Base-by-base conservation (phyloP, 1,139 yeast genomes). In the Meyerozyma sp. region DNA sequence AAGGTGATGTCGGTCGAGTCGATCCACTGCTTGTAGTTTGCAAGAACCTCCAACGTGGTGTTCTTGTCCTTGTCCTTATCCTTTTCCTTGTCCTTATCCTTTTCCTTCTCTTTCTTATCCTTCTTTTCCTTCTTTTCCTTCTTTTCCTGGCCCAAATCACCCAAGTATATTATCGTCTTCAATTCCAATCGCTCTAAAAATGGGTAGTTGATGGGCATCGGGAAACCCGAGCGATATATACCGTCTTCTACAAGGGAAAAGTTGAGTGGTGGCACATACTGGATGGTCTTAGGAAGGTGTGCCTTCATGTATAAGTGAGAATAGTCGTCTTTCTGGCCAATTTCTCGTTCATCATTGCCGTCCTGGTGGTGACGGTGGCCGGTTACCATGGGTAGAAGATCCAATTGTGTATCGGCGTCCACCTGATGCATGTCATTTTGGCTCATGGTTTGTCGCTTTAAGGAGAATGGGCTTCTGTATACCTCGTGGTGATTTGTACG, bases 191-290 rank as follows among this genome's bases (percentile, higher is more conserved):
- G 84, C 53, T 81, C 79, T 23, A 93, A 70, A 55, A 87, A 93
- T 11, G 86, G 81, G 57, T 82, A 88, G 64, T 90, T 91, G 53
- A 83, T 77, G 0, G 87, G 86, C 69, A 89, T 86, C 3, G 98
- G 98, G 57, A 90, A 95, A 3, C 98, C 98, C 2, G 95, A 84
- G 30, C 98, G 70, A 61, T 90, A 93, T 14, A 93, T 79, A 5
- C 88, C 82, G 47, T 87, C 91, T 50, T 88, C 96, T 2, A 91
- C 96, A 16, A 88, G 77, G 1, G 96, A 80, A 58, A 91, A 91
- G 64, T 90, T 90, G 52, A 93, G 72, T 2, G 98, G 98, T 2
- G 98, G 98, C 7, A 89, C 95, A 50, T 65, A 62, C 40, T 59
- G 64, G 5, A 20, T 40, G 29, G 25, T 39, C 23, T 32, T 20